Conservation (phyloP, 257 asterid genomes). For the Solanum paucissectum region DNA sequence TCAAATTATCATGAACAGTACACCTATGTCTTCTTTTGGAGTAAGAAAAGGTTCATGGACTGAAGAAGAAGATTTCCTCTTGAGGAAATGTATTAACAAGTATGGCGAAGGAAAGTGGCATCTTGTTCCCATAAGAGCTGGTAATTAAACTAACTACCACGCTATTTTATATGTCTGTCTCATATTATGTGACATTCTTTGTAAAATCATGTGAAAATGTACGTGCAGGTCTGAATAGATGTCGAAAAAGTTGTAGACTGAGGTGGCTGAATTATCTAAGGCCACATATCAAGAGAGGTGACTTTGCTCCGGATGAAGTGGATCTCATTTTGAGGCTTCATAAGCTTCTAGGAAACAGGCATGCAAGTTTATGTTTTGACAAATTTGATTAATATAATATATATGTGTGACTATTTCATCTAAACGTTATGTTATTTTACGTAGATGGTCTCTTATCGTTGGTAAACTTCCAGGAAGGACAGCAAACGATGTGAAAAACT, state of each 20-base stretch:
- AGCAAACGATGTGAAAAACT: conserved; percentile 19
- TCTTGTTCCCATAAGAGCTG: not conserved
- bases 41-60: not conserved
- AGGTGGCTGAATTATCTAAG: not conserved
- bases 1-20: not conserved
- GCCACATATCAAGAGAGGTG: not conserved
- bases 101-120: not conserved
- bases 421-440: not conserved
- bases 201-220: not conserved
- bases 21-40: not conserved
- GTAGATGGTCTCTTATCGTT: conserved; percentile 22
- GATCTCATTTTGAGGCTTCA: not conserved
- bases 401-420: not conserved
- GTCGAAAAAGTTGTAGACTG: not conserved
- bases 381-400: not conserved
- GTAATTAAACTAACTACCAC: not conserved
- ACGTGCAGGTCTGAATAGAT: not conserved
- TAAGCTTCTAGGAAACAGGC: not conserved
- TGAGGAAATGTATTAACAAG: not conserved
- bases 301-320: not conserved
- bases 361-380: not conserved
- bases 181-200: not conserved
- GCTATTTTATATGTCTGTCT: not conserved
- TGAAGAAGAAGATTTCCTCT: not conserved
- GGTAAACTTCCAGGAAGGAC: conserved; percentile 24